A percentile compares a stretch with the other conserved stretches of the same genome.
These are phyloP conservation scores for Musa troglodytarum DNA, from an alignment of 176 grass and related monocot genomes.

Conservation along the genomic window DNA sequence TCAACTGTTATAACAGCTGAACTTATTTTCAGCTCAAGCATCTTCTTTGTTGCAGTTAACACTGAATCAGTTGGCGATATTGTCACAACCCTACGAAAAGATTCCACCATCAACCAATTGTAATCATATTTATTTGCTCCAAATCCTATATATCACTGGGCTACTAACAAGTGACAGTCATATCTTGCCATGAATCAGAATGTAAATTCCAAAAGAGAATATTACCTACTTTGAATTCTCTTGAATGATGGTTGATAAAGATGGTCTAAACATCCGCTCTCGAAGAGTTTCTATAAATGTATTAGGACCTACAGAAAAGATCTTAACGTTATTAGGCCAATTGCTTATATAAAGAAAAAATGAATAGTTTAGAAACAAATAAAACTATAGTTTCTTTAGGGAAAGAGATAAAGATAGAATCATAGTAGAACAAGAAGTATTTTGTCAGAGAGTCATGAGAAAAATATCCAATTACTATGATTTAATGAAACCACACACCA, in stretches of 20 bases:
- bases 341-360: too few relatives aligned
- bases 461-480: background rate
- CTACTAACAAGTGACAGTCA: slow-evolving; percentile 15
- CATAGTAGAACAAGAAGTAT: slow-evolving; percentile 9
- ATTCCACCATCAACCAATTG: slow-evolving; percentile 19
- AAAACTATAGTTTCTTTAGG: too few relatives aligned
- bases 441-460: background rate
- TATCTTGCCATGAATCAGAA: background rate
- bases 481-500: slow-evolving; percentile 24
- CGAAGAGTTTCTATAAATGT: slow-evolving; percentile 96
- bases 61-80: slow-evolving; percentile 79
- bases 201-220: slow-evolving; percentile 40
- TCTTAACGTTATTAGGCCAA: background rate
- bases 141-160: background rate
- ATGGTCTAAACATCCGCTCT: slow-evolving; percentile 84
- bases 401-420: background rate
- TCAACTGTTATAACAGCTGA: slow-evolving; percentile 77
- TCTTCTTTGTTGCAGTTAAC: slow-evolving; percentile 83
- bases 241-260: slow-evolving; percentile 77
- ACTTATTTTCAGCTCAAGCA: slow-evolving; percentile 85
- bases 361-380: too few relatives aligned
- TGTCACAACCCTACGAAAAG: slow-evolving; percentile 52
- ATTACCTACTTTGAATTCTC: slow-evolving; percentile 99
- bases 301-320: slow-evolving; percentile 60
- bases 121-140: background rate